These are phyloP conservation scores for Erodium maritimum DNA, from an alignment of 345 rosid genomes.

Conservation along the genomic window DNA sequence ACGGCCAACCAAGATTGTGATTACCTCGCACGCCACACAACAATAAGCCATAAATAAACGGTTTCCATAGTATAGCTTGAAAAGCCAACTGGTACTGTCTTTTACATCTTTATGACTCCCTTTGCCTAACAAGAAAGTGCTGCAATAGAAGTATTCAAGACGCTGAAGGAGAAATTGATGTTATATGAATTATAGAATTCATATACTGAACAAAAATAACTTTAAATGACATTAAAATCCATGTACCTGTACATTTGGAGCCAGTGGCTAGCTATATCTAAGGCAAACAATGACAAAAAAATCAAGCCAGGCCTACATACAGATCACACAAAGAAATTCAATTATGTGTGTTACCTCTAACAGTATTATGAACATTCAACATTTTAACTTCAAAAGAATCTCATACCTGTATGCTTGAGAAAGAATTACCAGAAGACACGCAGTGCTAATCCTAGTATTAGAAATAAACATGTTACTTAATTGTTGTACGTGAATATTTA, in stretches of 20 bases:
- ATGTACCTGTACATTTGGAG: slow-evolving; percentile 86
- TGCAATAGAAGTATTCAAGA: slow-evolving; percentile 26
- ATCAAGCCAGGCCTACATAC: slow-evolving; percentile 75
- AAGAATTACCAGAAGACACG: slow-evolving; percentile 78
- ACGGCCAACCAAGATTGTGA: not conserved
- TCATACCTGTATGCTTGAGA: slow-evolving; percentile 70
- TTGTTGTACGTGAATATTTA: too few species aligned
- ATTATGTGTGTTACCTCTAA: not conserved
- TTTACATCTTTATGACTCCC: slow-evolving; percentile 88
- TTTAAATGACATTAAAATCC: not conserved
- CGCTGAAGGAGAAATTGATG: slow-evolving; percentile 1
- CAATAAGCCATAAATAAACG: slow-evolving; percentile 89
- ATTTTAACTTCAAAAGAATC: not conserved
- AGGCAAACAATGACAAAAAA: slow-evolving; percentile 70
- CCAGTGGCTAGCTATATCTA: slow-evolving; percentile 93
- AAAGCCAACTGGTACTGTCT: slow-evolving; percentile 89
- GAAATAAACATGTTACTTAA: too few species aligned
- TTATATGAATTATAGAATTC: not conserved
- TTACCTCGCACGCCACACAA: slow-evolving; percentile 90
- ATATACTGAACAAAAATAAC: not conserved
- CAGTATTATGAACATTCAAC: not conserved
- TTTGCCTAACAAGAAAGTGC: slow-evolving; percentile 83
- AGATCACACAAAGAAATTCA: slow-evolving; percentile 5
- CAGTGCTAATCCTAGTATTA: slow-evolving; percentile 79
- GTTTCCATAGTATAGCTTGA: slow-evolving; percentile 83